phyloP scores from a whole-genome alignment of 179 eudicot species.

The Monotropa hypopitys region DNA sequence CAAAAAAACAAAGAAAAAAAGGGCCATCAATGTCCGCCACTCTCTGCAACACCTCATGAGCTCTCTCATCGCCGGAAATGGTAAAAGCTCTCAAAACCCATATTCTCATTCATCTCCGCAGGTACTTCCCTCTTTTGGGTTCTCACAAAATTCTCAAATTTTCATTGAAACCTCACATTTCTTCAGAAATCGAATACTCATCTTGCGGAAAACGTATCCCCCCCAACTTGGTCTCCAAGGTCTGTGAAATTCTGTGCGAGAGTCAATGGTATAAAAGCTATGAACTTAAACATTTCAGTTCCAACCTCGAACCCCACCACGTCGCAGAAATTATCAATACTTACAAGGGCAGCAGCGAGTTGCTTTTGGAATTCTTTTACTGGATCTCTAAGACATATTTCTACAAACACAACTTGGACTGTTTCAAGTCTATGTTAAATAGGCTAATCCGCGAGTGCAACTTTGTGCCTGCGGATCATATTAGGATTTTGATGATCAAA shows the following conservation, averaged over 20 bases:
- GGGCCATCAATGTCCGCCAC: neutral
- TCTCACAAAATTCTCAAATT: conserved; percentile 16
- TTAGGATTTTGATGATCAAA: conserved; percentile 48
- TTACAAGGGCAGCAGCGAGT: conserved; percentile 20
- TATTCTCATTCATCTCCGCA: conserved; percentile 8
- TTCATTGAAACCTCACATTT: conserved; percentile 27
- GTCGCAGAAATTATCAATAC: conserved; percentile 30
- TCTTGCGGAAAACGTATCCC: neutral
- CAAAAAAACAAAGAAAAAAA: neutral
- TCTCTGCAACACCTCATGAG: conserved; percentile 4
- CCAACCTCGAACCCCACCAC: conserved; percentile 25
- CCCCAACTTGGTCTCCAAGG: conserved; percentile 21
- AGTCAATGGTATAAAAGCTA: conserved; percentile 31
- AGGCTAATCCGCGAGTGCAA: conserved; percentile 33
- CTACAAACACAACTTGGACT: conserved; percentile 37
- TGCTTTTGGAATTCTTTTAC: conserved; percentile 38
- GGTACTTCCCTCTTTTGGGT: conserved; percentile 14
- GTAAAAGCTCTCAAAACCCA: conserved; percentile 30
- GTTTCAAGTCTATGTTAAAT: conserved; percentile 46
- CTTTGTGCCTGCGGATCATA: conserved; percentile 32
- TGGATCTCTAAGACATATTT: conserved; percentile 43
- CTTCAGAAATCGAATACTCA: conserved; percentile 1
- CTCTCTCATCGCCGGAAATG: conserved; percentile 23
- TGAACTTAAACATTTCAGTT: conserved; percentile 32
- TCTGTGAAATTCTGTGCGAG: conserved; percentile 28